Percentiles rank a stretch among this genome's conserved stretches.
These are phyloP conservation scores for Pseudozyma thailandica DNA, from an alignment of 1,284 basidiomycete genomes.

Conservation along the genomic window DNA sequence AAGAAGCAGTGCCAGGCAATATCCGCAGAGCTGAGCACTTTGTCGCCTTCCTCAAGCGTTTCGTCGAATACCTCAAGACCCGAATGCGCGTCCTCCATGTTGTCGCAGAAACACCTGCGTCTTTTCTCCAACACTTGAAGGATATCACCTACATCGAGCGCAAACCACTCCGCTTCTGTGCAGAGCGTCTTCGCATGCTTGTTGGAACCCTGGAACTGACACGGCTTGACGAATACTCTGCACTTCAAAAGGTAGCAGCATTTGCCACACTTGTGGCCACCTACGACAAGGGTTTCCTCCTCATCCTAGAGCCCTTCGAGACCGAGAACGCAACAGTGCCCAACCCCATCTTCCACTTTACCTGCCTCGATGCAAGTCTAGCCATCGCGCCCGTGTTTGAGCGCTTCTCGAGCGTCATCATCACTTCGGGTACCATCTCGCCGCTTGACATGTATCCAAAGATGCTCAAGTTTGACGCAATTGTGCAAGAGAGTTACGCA, in stretches of 20 bases:
- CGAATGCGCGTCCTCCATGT: constrained; percentile 98
- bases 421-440: constrained; percentile 97
- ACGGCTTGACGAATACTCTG: constrained; percentile 88
- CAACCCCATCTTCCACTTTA: constrained; percentile 98
- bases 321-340: constrained; percentile 98
- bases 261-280: constrained; percentile 98
- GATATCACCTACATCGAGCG: constrained; percentile 99
- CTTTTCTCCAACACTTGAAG: constrained; percentile 96
- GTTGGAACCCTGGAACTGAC: constrained; percentile 91
- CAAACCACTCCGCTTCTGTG: constrained; percentile 94
- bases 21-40: constrained; percentile 99
- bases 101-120: constrained; percentile 98
- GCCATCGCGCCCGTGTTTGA: constrained; percentile 99
- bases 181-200: constrained; percentile 92
- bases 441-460: constrained; percentile 99
- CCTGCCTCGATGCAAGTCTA: constrained; percentile 94
- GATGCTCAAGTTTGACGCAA: constrained; percentile 97
- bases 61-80: constrained; percentile 99
- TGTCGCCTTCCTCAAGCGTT: constrained; percentile 95
- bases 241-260: constrained; percentile 92
- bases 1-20: constrained; percentile 96
- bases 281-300: constrained; percentile 97
- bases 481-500: constrained; percentile 94
- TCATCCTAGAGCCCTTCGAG: constrained; percentile 98
- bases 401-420: constrained; percentile 96